Evolutionary conservation across 2,329 filamentous ascomycete genomes (phyloP).

Genomic region (Colletotrichum scovillei): DNA sequence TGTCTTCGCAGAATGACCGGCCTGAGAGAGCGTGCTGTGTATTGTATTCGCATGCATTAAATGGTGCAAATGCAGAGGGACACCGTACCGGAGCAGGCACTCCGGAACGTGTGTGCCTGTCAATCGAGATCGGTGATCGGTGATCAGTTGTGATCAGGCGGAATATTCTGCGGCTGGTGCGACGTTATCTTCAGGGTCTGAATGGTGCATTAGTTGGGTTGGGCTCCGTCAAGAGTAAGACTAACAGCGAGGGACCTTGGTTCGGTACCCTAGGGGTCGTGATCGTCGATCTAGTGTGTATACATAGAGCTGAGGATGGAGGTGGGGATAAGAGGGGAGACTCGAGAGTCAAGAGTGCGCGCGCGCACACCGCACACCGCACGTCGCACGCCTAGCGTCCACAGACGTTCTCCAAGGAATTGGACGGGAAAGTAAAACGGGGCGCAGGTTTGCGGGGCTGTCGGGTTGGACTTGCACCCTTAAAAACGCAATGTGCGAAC

Average conservation of each 20-base stretch:
- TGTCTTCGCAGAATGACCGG: background rate
- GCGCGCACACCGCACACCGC: background rate
- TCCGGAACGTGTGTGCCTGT: constrained; percentile 28
- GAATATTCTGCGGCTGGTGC: constrained; percentile 7
- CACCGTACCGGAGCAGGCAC: constrained; percentile 15
- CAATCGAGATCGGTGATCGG: constrained; percentile 18
- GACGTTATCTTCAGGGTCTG: constrained; percentile 29
- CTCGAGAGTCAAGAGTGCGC: background rate
- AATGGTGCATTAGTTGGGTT: constrained; percentile 11
- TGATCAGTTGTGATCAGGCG: constrained; percentile 25
- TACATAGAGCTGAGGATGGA: background rate
- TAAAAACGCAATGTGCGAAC: background rate
- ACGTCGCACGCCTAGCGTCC: background rate
- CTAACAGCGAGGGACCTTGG: constrained; percentile 13
- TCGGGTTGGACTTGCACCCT: background rate
- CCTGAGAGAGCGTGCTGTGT: background rate
- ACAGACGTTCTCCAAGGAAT: background rate
- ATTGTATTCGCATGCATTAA: background rate
- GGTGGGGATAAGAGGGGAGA: background rate
- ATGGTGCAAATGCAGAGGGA: background rate
- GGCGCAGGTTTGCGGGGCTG: background rate
- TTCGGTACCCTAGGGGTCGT: constrained; percentile 23
- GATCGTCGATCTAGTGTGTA: constrained; percentile 29
- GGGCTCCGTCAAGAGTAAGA: background rate
- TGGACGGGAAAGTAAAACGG: constrained; percentile 27